phyloP scores from a whole-genome alignment of 352 stramenopile genomes.

The Globisporangium carolinianum region DNA sequence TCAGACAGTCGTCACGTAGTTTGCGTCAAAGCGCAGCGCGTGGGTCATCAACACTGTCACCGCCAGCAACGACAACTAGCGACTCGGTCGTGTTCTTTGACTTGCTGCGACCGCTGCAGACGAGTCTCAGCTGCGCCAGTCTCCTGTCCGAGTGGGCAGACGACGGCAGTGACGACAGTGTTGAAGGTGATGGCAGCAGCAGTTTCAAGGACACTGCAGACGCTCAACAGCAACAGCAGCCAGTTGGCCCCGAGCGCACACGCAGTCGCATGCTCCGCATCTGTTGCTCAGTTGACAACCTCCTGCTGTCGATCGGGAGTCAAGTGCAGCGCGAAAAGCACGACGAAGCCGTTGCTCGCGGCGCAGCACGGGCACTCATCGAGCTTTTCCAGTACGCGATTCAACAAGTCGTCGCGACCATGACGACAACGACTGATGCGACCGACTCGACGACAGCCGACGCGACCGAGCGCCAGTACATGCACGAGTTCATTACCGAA shows the following conservation, averaged over 20 bases:
- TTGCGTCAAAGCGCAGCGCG: not conserved
- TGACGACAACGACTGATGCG: not conserved
- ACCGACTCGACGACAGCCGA: no score
- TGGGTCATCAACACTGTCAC: not conserved
- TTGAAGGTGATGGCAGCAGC: slow-evolving; percentile 11
- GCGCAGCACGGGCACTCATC: slow-evolving; percentile 32
- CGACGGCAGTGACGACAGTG: slow-evolving; percentile 21
- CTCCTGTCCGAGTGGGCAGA: slow-evolving; percentile 24
- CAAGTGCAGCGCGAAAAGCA: slow-evolving; percentile 45
- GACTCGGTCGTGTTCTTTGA: slow-evolving; percentile 32
- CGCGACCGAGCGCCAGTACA: slow-evolving; percentile 27
- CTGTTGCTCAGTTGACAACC: slow-evolving; percentile 61
- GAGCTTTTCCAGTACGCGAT: slow-evolving; percentile 43
- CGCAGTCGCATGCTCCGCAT: slow-evolving; percentile 52
- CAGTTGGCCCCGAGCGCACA: slow-evolving; percentile 26
- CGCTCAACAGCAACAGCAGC: slow-evolving; percentile 9
- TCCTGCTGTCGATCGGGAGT: slow-evolving; percentile 45
- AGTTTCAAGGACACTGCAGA: slow-evolving; percentile 12
- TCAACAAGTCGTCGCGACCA: slow-evolving; percentile 25
- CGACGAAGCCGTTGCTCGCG: slow-evolving; percentile 32
- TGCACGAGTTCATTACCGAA: slow-evolving; percentile 33
- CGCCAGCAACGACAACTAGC: not conserved
- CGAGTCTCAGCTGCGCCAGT: slow-evolving; percentile 37
- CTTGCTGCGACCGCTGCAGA: slow-evolving; percentile 46
- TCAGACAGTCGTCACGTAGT: slow-evolving; percentile 5